A percentile compares a stretch with the other conserved stretches of the same genome.
These are phyloP conservation scores for Exidia glandulosa DNA, from an alignment of 768 basidiomycete species.

Conservation along the genomic window DNA sequence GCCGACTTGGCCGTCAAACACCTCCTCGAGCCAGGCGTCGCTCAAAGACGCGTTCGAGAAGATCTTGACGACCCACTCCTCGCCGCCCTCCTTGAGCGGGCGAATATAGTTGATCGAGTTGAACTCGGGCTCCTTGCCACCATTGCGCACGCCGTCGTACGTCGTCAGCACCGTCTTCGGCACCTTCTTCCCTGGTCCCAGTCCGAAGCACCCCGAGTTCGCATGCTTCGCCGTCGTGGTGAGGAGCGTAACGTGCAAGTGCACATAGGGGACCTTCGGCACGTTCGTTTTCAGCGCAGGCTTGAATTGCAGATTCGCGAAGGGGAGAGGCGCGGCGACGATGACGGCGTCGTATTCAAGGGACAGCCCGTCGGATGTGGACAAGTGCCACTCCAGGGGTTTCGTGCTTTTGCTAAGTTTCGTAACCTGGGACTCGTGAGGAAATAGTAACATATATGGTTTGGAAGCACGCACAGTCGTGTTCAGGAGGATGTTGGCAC, in stretches of 20 bases:
- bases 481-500: conserved; percentile 58
- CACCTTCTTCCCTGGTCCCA: conserved; percentile 30
- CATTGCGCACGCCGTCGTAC: conserved; percentile 42
- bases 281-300: conserved; percentile 38
- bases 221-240: conserved; percentile 59
- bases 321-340: conserved; percentile 78
- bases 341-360: conserved; percentile 64
- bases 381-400: conserved; percentile 6
- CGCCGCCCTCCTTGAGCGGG: conserved; percentile 28
- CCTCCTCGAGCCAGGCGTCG: conserved; percentile 55
- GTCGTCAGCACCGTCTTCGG: conserved; percentile 69
- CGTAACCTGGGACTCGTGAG: background rate
- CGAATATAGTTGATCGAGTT: conserved; percentile 80
- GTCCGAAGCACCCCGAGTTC: conserved; percentile 59
- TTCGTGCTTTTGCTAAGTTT: background rate
- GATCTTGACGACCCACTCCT: conserved; percentile 74
- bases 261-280: conserved; percentile 64
- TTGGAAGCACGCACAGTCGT: conserved; percentile 40
- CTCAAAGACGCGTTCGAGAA: conserved; percentile 58
- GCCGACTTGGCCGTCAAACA: conserved; percentile 57
- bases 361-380: conserved; percentile 1
- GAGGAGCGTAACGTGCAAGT: conserved; percentile 80
- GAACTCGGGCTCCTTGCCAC: conserved; percentile 61
- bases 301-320: conserved; percentile 45
- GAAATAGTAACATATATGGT: background rate